These are phyloP conservation scores for Nothophytophthora sp. DNA, from an alignment of 352 stramenopile genomes.

Conservation along the genomic window DNA sequence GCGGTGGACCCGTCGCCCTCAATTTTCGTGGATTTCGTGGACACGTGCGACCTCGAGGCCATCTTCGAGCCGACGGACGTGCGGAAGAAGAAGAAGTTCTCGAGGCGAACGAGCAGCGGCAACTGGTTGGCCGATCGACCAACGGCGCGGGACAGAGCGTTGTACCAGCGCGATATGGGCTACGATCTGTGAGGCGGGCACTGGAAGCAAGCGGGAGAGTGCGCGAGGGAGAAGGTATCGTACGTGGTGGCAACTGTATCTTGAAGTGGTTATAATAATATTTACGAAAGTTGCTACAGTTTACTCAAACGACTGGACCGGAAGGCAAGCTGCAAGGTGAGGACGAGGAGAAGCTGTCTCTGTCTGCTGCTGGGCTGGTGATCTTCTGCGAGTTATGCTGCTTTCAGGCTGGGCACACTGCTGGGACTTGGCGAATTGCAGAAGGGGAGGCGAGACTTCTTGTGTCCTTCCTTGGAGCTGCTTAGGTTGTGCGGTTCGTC, in stretches of 20 bases:
- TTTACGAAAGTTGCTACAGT: constrained; percentile 33
- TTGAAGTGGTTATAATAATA: constrained; percentile 37
- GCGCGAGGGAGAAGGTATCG: background rate
- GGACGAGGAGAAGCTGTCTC: constrained; percentile 6
- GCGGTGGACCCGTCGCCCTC: constrained; percentile 71
- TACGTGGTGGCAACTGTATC: constrained; percentile 17
- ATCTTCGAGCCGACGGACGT: constrained; percentile 81
- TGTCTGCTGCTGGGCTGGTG: background rate
- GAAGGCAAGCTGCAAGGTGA: constrained; percentile 5
- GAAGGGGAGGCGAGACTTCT: background rate
- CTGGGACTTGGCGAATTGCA: background rate
- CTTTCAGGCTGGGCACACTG: constrained; percentile 21
- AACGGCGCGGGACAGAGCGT: constrained; percentile 71
- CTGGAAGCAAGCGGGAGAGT: constrained; percentile 13
- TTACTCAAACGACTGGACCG: constrained; percentile 16
- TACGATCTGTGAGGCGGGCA: constrained; percentile 45
- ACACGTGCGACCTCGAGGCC: constrained; percentile 81
- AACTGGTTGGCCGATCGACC: constrained; percentile 86
- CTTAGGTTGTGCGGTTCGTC: constrained; percentile 1
- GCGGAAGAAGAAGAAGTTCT: constrained; percentile 80
- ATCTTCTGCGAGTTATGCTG: constrained; percentile 16
- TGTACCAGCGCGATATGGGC: constrained; percentile 87
- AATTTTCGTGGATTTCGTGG: constrained; percentile 86
- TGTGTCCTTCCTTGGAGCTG: constrained; percentile 12
- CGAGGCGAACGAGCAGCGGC: constrained; percentile 76